Conservation (phyloP, 805 yeast genomes). For the Yamadazyma endophytica region DNA sequence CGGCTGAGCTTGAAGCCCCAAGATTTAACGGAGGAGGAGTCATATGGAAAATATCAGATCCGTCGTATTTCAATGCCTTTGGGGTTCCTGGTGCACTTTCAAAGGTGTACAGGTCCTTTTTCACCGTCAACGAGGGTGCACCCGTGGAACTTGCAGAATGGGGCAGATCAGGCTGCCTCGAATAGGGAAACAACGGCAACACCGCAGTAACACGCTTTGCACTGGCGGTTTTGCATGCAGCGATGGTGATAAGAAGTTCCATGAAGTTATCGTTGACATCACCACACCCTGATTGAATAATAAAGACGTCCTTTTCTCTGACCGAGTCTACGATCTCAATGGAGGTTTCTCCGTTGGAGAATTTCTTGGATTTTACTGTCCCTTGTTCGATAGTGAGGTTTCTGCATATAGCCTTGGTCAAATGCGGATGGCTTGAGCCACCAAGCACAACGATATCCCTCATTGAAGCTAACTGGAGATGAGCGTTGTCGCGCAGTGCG, state of each 20-base stretch:
- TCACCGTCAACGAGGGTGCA: constrained; percentile 49
- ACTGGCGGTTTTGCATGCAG: constrained; percentile 91
- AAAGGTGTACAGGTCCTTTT: constrained; percentile 39
- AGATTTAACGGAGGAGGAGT: constrained; percentile 11
- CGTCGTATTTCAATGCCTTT: constrained; percentile 28
- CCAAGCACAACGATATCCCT: constrained; percentile 85
- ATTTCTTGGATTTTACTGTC: constrained; percentile 55
- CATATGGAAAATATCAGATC: constrained; percentile 6
- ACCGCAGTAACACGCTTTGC: constrained; percentile 89
- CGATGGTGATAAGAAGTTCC: constrained; percentile 75
- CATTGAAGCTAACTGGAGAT: constrained; percentile 36
- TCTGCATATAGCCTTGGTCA: constrained; percentile 71
- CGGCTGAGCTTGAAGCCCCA: constrained; percentile 1
- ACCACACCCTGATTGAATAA: constrained; percentile 83
- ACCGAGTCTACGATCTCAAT: constrained; percentile 84
- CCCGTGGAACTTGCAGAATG: constrained; percentile 62
- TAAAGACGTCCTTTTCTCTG: constrained; percentile 93
- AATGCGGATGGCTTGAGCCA: constrained; percentile 82
- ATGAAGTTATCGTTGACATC: constrained; percentile 83
- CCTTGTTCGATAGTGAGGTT: constrained; percentile 74
- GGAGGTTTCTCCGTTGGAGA: constrained; percentile 90
- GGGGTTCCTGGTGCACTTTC: constrained; percentile 54
- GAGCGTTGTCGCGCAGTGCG: not conserved
- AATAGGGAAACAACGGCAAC: constrained; percentile 89
- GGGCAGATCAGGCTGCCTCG: constrained; percentile 93